Percentiles rank a stretch among this genome's conserved stretches.
Conservation (phyloP, 345 rosid genomes). For the Rubroshorea leprosula region DNA sequence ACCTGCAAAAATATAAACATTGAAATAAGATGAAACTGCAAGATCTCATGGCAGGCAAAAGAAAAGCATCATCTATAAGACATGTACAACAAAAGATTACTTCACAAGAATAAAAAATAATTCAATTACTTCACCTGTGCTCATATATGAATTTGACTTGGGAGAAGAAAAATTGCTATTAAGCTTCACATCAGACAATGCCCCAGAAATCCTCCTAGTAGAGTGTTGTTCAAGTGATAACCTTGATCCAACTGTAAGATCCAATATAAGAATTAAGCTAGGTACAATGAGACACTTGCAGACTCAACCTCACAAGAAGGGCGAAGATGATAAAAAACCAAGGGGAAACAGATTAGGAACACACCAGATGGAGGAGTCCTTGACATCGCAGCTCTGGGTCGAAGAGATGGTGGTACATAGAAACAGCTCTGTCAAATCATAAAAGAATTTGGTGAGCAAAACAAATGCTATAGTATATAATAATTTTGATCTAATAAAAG, state of each 20-base stretch:
- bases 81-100: background rate
- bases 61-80: background rate
- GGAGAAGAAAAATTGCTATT: constrained; percentile 34
- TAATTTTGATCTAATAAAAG: background rate
- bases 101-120: no score
- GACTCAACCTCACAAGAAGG: background rate
- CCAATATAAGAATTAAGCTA: background rate
- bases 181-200: constrained; percentile 39
- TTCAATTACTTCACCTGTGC: constrained; percentile 32
- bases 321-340: background rate
- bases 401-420: constrained; percentile 86
- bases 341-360: background rate
- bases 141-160: constrained; percentile 40
- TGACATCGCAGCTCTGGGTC: constrained; percentile 38
- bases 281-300: background rate
- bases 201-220: constrained; percentile 40
- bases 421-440: constrained; percentile 60
- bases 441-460: background rate
- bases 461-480: background rate
- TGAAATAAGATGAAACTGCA: background rate
- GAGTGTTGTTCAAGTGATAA: constrained; percentile 44
- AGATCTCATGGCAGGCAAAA: background rate
- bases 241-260: constrained; percentile 45
- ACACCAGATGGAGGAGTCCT: constrained; percentile 75
- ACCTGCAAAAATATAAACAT: constrained; percentile 27